Conservation (phyloP, 2,329 filamentous ascomycete genomes). For the Cercospora brassicicola region DNA sequence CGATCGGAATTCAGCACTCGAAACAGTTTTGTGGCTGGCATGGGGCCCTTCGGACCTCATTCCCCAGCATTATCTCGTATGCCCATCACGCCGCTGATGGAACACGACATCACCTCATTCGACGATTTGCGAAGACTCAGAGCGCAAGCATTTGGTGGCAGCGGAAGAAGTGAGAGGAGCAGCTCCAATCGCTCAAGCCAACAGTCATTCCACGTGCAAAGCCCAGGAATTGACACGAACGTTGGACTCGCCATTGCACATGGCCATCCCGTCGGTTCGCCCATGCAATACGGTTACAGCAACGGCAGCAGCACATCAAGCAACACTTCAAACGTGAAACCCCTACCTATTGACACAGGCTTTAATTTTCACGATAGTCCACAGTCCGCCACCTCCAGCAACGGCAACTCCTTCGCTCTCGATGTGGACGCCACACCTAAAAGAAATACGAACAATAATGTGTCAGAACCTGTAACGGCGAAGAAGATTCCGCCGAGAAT, state of each 20-base stretch:
- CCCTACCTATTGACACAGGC: slow-evolving; percentile 6
- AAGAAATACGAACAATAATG: slow-evolving; percentile 11
- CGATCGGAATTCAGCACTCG: slow-evolving; percentile 93
- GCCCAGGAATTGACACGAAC: slow-evolving; percentile 16
- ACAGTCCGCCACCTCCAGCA: slow-evolving; percentile 20
- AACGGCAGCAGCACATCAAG: slow-evolving; percentile 27
- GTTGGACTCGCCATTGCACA: slow-evolving; percentile 4
- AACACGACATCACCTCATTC: slow-evolving; percentile 31
- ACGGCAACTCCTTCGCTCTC: slow-evolving; percentile 21
- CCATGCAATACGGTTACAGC: slow-evolving; percentile 32
- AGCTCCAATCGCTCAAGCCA: slow-evolving; percentile 27
- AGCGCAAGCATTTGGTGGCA: slow-evolving; percentile 58
- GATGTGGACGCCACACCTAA: slow-evolving; percentile 29
- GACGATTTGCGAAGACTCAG: slow-evolving; percentile 43
- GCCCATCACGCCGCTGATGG: slow-evolving; percentile 35
- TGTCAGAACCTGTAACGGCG: slow-evolving; percentile 25
- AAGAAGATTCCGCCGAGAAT: slow-evolving; percentile 20
- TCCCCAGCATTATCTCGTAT: slow-evolving; percentile 72
- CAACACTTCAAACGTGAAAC: slow-evolving; percentile 18
- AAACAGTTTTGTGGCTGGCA: slow-evolving; percentile 77
- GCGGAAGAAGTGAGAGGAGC: slow-evolving; percentile 23
- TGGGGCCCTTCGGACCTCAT: slow-evolving; percentile 55
- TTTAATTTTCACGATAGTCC: slow-evolving; percentile 25
- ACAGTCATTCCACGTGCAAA: slow-evolving; percentile 20
- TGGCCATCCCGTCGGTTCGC: slow-evolving; percentile 26